Conservation (phyloP, 805 yeast species). For the Candida dajiaensis region DNA sequence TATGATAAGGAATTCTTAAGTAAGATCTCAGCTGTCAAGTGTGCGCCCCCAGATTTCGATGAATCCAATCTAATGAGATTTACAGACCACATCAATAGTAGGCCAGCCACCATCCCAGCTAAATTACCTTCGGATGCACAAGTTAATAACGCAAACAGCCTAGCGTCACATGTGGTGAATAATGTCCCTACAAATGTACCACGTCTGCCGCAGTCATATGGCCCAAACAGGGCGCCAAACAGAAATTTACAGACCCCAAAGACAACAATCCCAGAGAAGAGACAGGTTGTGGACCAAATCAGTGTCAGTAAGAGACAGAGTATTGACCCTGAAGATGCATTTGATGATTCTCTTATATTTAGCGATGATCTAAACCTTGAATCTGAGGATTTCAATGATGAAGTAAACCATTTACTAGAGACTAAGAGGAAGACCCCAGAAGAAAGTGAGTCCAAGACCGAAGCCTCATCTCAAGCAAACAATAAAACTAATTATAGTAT, state of each 20-base stretch:
- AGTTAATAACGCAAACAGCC: background rate
- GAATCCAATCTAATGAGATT: slow-evolving; percentile 35
- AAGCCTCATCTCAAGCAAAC: background rate
- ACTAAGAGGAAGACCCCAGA: slow-evolving; percentile 15
- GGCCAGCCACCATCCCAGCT: slow-evolving; percentile 12
- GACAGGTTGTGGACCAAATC: slow-evolving; percentile 4
- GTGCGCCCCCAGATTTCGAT: slow-evolving; percentile 40
- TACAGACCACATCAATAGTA: slow-evolving; percentile 11
- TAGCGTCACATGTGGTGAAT: background rate
- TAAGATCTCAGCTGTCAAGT: slow-evolving; percentile 35
- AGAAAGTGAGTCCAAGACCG: slow-evolving; percentile 7
- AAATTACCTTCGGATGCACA: background rate
- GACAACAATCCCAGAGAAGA: slow-evolving; percentile 14
- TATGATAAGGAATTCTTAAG: slow-evolving; percentile 65
- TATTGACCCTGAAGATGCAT: slow-evolving; percentile 27
- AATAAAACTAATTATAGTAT: slow-evolving; percentile 10
- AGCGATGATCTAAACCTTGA: slow-evolving; percentile 42
- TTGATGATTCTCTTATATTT: slow-evolving; percentile 50
- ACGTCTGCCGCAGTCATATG: slow-evolving; percentile 4
- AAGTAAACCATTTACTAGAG: slow-evolving; percentile 18
- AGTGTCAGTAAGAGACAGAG: slow-evolving; percentile 1
- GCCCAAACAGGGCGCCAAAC: slow-evolving; percentile 4
- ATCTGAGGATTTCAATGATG: slow-evolving; percentile 28
- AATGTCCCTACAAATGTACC: background rate
- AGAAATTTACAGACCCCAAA: slow-evolving; percentile 2